A percentile compares a stretch with the other conserved stretches of the same genome.
Evolutionary conservation across 2,329 filamentous ascomycete genomes (phyloP).

Genomic region (Fusarium austroafricanum): DNA sequence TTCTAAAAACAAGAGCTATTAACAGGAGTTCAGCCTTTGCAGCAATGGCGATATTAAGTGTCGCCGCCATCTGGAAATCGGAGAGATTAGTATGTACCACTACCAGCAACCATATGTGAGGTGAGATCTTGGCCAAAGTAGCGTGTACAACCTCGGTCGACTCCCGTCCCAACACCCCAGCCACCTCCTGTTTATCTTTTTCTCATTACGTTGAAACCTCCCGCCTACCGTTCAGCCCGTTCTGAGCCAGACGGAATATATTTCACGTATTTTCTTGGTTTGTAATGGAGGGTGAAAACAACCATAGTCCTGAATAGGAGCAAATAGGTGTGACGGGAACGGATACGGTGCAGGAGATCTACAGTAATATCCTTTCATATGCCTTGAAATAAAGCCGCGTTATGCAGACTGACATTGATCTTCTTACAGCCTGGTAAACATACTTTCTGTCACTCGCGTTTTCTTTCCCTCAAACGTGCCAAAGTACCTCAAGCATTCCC

Average conservation of each 20-base stretch:
- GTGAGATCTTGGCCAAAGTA: constrained; percentile 19
- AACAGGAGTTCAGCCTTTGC: constrained; percentile 20
- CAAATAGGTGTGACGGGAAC: constrained; percentile 12
- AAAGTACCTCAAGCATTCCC: constrained; percentile 8
- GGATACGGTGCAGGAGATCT: constrained; percentile 28
- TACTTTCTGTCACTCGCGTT: constrained; percentile 14
- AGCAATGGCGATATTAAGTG: background rate
- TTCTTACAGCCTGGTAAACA: background rate
- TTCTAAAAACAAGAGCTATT: constrained; percentile 24
- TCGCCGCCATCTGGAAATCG: background rate
- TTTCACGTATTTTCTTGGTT: constrained; percentile 34
- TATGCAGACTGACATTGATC: constrained; percentile 7
- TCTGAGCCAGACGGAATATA: constrained; percentile 30
- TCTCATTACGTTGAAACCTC: constrained; percentile 7
- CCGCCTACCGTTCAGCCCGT: constrained; percentile 13
- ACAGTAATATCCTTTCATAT: constrained; percentile 8
- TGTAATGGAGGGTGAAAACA: constrained; percentile 30
- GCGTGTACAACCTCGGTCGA: constrained; percentile 33
- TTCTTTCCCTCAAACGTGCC: constrained; percentile 7
- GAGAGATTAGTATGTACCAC: constrained; percentile 9
- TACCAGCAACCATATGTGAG: background rate
- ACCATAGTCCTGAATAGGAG: constrained; percentile 3
- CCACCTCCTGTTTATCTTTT: constrained; percentile 33
- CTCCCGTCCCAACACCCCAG: constrained; percentile 29
- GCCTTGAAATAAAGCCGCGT: background rate